Evolutionary conservation across 2,329 filamentous ascomycete genomes (phyloP).

Genomic region (Ceratocystis albifundus): DNA sequence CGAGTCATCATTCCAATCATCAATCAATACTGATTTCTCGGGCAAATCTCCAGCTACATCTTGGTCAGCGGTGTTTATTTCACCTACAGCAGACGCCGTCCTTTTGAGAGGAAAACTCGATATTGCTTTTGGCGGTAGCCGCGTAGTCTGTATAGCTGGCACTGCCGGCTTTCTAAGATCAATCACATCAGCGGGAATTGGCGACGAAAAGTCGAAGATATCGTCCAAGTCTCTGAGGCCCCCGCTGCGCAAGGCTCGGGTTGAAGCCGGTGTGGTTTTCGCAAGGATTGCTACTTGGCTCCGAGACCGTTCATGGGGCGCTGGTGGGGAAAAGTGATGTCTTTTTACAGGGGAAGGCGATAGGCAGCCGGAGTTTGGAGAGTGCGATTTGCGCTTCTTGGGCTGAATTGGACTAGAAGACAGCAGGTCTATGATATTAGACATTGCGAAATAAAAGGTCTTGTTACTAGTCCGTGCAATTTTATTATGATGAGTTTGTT

Average conservation of each 20-base stretch:
- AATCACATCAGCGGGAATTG: background rate
- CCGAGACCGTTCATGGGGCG: background rate
- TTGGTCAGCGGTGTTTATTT: background rate
- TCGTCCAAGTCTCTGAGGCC: background rate
- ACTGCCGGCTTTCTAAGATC: constrained; percentile 3
- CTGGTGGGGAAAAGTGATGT: background rate
- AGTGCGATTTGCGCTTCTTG: constrained; percentile 1
- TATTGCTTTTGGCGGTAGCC: background rate
- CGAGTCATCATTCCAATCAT: constrained; percentile 14
- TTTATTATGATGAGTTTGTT: background rate
- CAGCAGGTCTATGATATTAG: constrained; percentile 6
- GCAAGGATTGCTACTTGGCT: background rate
- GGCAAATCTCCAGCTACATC: background rate
- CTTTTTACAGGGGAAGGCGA: background rate
- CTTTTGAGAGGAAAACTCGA: background rate
- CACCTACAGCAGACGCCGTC: background rate
- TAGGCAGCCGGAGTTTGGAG: background rate
- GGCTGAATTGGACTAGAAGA: constrained; percentile 11
- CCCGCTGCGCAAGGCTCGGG: background rate
- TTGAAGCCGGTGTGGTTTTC: background rate
- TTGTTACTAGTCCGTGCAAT: background rate
- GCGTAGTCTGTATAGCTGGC: background rate
- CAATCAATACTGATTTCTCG: constrained; percentile 3
- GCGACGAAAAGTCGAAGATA: background rate
- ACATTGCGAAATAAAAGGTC: background rate